Percentiles rank a stretch among this genome's conserved stretches.
Conservation (phyloP, 2,329 filamentous ascomycete genomes). For the Conoideocrella luteorostrata region DNA sequence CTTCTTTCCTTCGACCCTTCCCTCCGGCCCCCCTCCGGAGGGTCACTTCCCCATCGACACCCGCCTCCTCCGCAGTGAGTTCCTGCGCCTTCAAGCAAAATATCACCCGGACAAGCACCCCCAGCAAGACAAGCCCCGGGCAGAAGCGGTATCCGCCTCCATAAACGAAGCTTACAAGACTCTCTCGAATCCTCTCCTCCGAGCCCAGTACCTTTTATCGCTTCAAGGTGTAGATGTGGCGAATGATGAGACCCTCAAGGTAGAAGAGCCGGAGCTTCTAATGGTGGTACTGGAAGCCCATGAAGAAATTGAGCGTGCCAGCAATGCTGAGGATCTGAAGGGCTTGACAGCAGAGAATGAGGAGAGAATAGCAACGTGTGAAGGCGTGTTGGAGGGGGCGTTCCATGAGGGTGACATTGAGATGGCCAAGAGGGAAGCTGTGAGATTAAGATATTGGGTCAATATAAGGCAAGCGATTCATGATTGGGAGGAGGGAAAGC, state of each 20-base stretch:
- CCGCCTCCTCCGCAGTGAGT: constrained; percentile 69
- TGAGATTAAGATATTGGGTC: constrained; percentile 81
- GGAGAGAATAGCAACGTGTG: constrained; percentile 55
- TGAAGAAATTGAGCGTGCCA: constrained; percentile 67
- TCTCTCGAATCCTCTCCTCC: constrained; percentile 65
- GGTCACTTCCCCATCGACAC: constrained; percentile 72
- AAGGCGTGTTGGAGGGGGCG: constrained; percentile 53
- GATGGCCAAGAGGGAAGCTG: constrained; percentile 62
- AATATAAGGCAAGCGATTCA: constrained; percentile 76
- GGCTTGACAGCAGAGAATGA: constrained; percentile 61
- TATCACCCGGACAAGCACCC: constrained; percentile 68
- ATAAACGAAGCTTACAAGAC: constrained; percentile 94
- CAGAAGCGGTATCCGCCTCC: constrained; percentile 70
- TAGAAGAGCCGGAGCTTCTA: constrained; percentile 63
- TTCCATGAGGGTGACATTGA: constrained; percentile 63
- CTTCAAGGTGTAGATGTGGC: constrained; percentile 70
- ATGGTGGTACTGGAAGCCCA: constrained; percentile 74
- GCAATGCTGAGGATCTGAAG: constrained; percentile 57
- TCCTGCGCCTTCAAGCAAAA: constrained; percentile 72
- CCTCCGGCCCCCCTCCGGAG: constrained; percentile 67
- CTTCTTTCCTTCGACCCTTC: constrained; percentile 77
- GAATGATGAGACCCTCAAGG: constrained; percentile 67
- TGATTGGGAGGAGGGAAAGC: constrained; percentile 76
- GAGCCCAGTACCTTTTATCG: constrained; percentile 84
- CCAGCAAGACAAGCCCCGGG: constrained; percentile 47